These are phyloP conservation scores for Angomonas desouzai DNA, from an alignment of 208 protist species.

Conservation along the genomic window DNA sequence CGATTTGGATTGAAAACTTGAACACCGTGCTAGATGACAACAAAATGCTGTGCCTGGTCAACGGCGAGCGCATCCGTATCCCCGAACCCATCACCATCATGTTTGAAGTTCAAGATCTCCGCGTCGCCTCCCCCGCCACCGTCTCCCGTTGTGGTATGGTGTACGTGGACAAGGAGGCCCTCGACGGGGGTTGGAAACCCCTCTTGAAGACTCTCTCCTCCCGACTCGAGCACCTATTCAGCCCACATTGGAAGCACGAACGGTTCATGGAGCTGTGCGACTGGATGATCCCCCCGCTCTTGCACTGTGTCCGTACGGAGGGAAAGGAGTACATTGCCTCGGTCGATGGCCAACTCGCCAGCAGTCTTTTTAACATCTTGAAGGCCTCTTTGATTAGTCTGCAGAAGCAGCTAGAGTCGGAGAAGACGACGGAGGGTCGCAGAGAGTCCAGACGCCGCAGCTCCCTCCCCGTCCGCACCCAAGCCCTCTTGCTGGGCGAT, in stretches of 20 bases:
- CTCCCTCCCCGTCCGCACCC: conserved; percentile 34
- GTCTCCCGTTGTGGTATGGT: conserved; percentile 99
- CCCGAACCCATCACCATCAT: conserved; percentile 89
- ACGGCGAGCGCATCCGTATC: conserved; percentile 95
- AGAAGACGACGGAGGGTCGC: conserved; percentile 15
- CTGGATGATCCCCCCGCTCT: conserved; percentile 44
- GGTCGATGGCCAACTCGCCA: conserved; percentile 81
- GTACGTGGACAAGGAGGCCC: conserved; percentile 89
- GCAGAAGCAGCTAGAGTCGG: conserved; percentile 20
- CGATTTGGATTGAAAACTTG: conserved; percentile 98
- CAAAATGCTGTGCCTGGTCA: conserved; percentile 97
- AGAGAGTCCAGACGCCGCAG: conserved; percentile 44
- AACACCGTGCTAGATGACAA: conserved; percentile 99
- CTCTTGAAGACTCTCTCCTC: conserved; percentile 53
- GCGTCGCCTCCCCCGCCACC: conserved; percentile 97
- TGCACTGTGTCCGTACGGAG: conserved; percentile 73
- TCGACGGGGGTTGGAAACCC: conserved; percentile 80
- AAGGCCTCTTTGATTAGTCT: conserved; percentile 45
- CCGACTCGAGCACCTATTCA: conserved; percentile 32
- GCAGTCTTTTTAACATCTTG: conserved; percentile 84
- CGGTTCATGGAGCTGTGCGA: conserved; percentile 80
- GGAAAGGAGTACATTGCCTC: conserved; percentile 87
- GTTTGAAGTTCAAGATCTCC: conserved; percentile 98
- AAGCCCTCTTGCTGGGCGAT: conserved; percentile 46
- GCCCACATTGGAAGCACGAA: conserved; percentile 54